These are phyloP conservation scores for Cyclotella choctawhatcheeana DNA, from an alignment of 108 stramenopile species.

Conservation along the genomic window DNA sequence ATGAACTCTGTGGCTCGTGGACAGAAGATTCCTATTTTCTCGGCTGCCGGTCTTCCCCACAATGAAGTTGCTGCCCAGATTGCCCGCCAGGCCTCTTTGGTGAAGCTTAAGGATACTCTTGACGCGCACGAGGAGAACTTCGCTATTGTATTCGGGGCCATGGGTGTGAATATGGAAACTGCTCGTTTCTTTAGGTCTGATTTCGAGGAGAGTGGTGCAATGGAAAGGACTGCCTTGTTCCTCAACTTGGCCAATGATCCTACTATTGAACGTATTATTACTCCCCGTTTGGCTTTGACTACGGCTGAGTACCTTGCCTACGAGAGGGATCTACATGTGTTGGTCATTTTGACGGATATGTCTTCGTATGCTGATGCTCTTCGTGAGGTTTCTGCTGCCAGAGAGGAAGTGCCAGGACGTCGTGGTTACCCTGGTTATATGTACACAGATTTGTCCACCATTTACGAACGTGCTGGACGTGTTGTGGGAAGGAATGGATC, in stretches of 20 bases:
- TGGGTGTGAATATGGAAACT: slow-evolving; percentile 99
- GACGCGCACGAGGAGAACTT: slow-evolving; percentile 99
- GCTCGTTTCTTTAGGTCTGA: slow-evolving; percentile 99
- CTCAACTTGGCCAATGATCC: slow-evolving; percentile 99
- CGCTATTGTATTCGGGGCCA: slow-evolving; percentile 99
- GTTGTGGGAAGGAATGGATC: slow-evolving; percentile 98
- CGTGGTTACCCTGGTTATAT: slow-evolving; percentile 99
- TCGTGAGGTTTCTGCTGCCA: slow-evolving; percentile 98
- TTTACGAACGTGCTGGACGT: slow-evolving; percentile 99
- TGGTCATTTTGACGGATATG: slow-evolving; percentile 99
- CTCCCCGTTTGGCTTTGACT: slow-evolving; percentile 98
- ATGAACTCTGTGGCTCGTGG: slow-evolving; percentile 99
- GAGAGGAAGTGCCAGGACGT: slow-evolving; percentile 99
- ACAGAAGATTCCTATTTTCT: slow-evolving; percentile 99
- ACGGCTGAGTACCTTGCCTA: slow-evolving; percentile 99
- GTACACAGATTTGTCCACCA: slow-evolving; percentile 99
- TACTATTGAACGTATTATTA: slow-evolving; percentile 99
- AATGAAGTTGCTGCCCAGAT: slow-evolving; percentile 99
- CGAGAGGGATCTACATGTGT: slow-evolving; percentile 99
- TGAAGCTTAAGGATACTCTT: slow-evolving; percentile 94
- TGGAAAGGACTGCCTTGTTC: slow-evolving; percentile 99
- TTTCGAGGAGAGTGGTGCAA: slow-evolving; percentile 99
- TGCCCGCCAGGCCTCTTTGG: slow-evolving; percentile 98
- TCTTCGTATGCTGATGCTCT: slow-evolving; percentile 99
- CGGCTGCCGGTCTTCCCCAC: slow-evolving; percentile 99